Evolutionary conservation across 192 early-diverging fungal genomes (phyloP).

Genomic region (Gigaspora rosea): DNA sequence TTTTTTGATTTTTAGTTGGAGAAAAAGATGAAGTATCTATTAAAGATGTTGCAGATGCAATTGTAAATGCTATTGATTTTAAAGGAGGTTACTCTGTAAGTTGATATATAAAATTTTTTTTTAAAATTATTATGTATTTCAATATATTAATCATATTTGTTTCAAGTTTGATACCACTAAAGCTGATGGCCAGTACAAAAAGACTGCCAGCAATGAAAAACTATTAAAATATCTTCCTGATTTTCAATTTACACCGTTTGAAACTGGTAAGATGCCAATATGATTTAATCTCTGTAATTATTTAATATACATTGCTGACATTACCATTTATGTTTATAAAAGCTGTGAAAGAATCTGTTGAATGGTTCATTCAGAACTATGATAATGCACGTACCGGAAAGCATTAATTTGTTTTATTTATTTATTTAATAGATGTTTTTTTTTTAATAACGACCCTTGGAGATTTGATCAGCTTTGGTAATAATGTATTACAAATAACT

Average conservation of each 20-base stretch:
- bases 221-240: conserved; percentile 66
- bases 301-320: neutral
- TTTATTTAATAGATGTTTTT: no score
- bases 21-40: conserved; percentile 80
- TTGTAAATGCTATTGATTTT: conserved; percentile 70
- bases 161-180: conserved; percentile 67
- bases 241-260: conserved; percentile 79
- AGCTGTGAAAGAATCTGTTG: conserved; percentile 68
- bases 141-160: neutral
- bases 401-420: no score
- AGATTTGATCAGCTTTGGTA: no score
- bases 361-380: conserved; percentile 75
- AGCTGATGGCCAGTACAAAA: conserved; percentile 82
- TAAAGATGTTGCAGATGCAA: conserved; percentile 73
- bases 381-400: conserved; percentile 43
- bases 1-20: conserved; percentile 50
- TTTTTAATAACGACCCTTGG: no score
- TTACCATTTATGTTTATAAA: neutral
- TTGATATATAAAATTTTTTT: neutral
- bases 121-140: neutral
- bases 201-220: conserved; percentile 84
- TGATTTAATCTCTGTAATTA: neutral
- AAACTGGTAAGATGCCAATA: conserved; percentile 51
- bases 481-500: no score
- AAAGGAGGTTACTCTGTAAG: conserved; percentile 56